phyloP scores from a whole-genome alignment of 169 alveolate genomes.

The Amoebophrya sp. region DNA sequence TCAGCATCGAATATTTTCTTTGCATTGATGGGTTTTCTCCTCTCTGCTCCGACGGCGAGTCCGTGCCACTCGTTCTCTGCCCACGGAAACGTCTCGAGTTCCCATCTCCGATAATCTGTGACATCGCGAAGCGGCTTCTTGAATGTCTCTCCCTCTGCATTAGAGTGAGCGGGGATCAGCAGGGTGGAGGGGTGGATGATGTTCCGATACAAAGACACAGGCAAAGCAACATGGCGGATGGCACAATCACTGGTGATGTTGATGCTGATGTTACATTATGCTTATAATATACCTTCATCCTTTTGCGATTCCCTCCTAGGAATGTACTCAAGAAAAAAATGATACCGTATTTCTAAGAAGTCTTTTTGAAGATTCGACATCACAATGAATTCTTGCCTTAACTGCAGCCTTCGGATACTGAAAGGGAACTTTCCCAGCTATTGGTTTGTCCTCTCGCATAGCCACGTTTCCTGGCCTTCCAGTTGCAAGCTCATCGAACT shows the following conservation, averaged over 20 bases:
- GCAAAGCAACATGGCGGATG: too few species aligned
- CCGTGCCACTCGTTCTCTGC: constrained; percentile 1
- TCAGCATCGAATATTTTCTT: constrained; percentile 13
- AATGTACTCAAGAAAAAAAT: too few species aligned
- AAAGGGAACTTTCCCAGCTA: not conserved
- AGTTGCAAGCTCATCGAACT: not conserved
- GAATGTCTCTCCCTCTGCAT: not conserved
- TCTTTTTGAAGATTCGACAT: too few species aligned
- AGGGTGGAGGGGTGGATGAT: too few species aligned
- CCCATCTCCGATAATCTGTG: not conserved
- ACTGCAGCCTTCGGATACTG: not conserved
- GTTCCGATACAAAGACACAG: too few species aligned
- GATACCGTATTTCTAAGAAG: too few species aligned
- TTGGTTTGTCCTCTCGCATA: not conserved
- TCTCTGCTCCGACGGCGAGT: not conserved
- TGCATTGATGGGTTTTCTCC: constrained; percentile 1
- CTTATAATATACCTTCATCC: too few species aligned
- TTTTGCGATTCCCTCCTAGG: too few species aligned
- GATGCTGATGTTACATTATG: too few species aligned
- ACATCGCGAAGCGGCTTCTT: not conserved
- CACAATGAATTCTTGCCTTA: too few species aligned
- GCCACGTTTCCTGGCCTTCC: constrained; percentile 17
- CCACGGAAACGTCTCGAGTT: not conserved
- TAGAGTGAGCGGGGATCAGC: too few species aligned
- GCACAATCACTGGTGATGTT: too few species aligned